These are phyloP conservation scores for Keqinozyma sinolaborantium DNA, from an alignment of 1,139 yeast genomes.

Conservation along the genomic window DNA sequence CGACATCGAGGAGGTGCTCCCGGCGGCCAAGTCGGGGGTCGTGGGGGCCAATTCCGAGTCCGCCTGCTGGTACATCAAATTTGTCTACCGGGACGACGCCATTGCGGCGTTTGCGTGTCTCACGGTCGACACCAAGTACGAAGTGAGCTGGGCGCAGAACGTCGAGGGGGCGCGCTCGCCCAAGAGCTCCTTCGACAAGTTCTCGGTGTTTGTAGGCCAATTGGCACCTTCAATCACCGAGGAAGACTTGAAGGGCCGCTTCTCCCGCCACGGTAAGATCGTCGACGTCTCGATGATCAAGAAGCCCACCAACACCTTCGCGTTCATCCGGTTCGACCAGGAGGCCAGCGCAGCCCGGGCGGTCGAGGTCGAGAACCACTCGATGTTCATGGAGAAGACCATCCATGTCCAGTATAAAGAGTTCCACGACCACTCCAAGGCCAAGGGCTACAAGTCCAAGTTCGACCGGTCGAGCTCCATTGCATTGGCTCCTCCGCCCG, in stretches of 20 bases:
- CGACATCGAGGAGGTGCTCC: conserved; percentile 65
- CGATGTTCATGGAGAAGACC: conserved; percentile 66
- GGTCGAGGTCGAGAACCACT: conserved; percentile 77
- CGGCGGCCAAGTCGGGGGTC: conserved; percentile 42
- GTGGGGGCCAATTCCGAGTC: conserved; percentile 12
- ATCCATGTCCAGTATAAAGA: conserved; percentile 85
- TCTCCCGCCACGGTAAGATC: conserved; percentile 65
- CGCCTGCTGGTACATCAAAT: conserved; percentile 74
- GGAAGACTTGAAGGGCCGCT: conserved; percentile 52
- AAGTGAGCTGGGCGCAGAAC: conserved; percentile 85
- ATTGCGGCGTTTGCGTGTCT: conserved; percentile 78
- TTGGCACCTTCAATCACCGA: conserved; percentile 53
- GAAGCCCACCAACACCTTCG: conserved; percentile 55
- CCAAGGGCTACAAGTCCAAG: conserved; percentile 2
- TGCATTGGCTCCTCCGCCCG: conserved; percentile 73
- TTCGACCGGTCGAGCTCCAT: conserved; percentile 21
- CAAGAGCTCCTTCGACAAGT: conserved; percentile 50
- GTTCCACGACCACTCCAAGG: conserved; percentile 24
- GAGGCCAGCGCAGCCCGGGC: conserved; percentile 83
- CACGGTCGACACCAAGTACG: conserved; percentile 49
- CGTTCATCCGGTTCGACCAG: conserved; percentile 61
- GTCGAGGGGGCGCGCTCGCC: conserved; percentile 31
- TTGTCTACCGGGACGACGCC: conserved; percentile 86
- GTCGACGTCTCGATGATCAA: conserved; percentile 50
- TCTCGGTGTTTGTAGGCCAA: conserved; percentile 76